A percentile compares a stretch with the other conserved stretches of the same genome.
Conservation (phyloP, 2,329 filamentous ascomycete species). For the Biscogniauxia sp. region DNA sequence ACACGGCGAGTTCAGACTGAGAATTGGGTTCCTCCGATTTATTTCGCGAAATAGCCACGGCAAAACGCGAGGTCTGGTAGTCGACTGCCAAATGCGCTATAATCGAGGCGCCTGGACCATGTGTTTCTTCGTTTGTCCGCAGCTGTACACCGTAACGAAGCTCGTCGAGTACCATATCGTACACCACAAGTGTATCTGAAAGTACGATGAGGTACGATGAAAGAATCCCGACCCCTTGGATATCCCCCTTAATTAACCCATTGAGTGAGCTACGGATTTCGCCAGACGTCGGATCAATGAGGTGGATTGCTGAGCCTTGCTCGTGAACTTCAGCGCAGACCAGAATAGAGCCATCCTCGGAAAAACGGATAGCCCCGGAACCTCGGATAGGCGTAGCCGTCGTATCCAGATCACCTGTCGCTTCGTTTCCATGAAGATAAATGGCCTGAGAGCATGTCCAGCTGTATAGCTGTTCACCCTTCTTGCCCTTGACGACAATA, state of each 20-base stretch:
- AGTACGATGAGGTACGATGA: slow-evolving; percentile 73
- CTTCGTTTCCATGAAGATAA: slow-evolving; percentile 44
- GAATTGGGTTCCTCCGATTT: slow-evolving; percentile 36
- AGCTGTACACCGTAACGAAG: slow-evolving; percentile 66
- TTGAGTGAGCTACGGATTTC: slow-evolving; percentile 64
- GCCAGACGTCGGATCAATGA: slow-evolving; percentile 73
- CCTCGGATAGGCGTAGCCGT: slow-evolving; percentile 28
- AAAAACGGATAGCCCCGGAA: slow-evolving; percentile 73
- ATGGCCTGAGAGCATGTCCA: slow-evolving; percentile 70
- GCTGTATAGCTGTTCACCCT: slow-evolving; percentile 60
- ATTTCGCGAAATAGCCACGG: slow-evolving; percentile 50
- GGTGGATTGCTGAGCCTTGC: slow-evolving; percentile 63
- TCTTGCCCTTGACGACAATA: slow-evolving; percentile 57
- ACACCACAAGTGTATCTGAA: slow-evolving; percentile 71
- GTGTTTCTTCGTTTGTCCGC: slow-evolving; percentile 35
- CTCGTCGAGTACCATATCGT: slow-evolving; percentile 79
- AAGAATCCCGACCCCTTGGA: slow-evolving; percentile 69
- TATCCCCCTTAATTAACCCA: slow-evolving; percentile 62
- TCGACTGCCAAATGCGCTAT: slow-evolving; percentile 72
- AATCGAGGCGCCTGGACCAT: slow-evolving; percentile 35
- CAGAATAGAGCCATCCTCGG: slow-evolving; percentile 80
- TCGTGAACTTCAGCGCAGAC: slow-evolving; percentile 61
- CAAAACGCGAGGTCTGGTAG: slow-evolving; percentile 60
- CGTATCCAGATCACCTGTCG: slow-evolving; percentile 34
- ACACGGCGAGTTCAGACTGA: slow-evolving; percentile 62